Evolutionary conservation across 2,329 filamentous ascomycete species (phyloP), one percentile per base, ranked within the genome.

Genomic region (Penicillium sp.): DNA sequence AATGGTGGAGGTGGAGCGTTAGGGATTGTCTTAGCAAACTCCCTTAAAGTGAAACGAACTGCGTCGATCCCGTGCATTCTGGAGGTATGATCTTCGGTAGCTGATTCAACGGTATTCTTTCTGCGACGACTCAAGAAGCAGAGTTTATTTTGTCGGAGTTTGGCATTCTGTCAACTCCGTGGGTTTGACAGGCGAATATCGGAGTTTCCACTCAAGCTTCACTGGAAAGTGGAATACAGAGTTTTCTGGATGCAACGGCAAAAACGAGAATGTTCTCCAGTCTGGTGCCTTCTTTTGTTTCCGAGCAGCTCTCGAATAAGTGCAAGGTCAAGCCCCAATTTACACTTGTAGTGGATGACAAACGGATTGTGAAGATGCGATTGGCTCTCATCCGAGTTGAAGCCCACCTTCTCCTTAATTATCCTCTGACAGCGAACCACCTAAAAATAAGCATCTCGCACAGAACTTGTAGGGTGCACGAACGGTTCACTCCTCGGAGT

Each of bases 361-460:
- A 13, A 32, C 24, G n/a, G 22, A 29, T 13, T 6, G 18, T n/a
- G 8, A 27, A 10, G 27, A 29, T 29, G 27, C 42, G 42, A 44
- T 31, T 44, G 42, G 42, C 14, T 44, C 9, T 14, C 42, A 32
- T 11, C 5, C 14, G 31, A 16, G 27, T 32, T 9, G 16, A n/a
- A 43, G n/a, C 10, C 42, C 24, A 6, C 27, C 42, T 31, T 44
- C 42, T 29, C 42, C 42, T 44, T 44, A 44, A 44, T 44, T 18
- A 32, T 31, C 42, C n/a, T 24, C 27, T 44, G 42, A 44, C 42
- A 44, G 42, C 42, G 18, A 21, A 44, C 41, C 41, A 31, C 42
- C 42, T 44, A 44, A 44, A 44, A 44, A 44, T 31, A 44, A 44
- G 42, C 42, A 44, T 44, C 27, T 44, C 42, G 42, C 42, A 44